Base-by-base conservation (phyloP, 306 rosid species). In the Benincasa hispida region DNA sequence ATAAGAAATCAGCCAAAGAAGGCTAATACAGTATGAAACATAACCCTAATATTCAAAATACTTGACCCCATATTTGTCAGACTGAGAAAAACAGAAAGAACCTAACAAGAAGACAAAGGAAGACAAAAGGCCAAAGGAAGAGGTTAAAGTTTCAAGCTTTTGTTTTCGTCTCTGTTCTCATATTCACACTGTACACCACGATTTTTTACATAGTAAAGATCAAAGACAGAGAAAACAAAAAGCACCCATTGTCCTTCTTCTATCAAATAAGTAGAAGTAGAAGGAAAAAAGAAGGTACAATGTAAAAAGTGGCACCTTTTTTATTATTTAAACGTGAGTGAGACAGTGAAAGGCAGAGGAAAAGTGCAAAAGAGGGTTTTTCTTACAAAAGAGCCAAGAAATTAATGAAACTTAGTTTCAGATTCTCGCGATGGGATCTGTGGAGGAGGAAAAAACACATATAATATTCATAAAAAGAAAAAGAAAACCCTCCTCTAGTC, bases 361-460 rank as follows among this genome's bases (percentile, higher is more conserved):
- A 59, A 78, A 79, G 58, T 0, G 51, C 28, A 83, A 78, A 62
- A 15, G 50, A 22, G 72, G 28, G 25, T 2, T 17, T 15, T 70
- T 6, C 5, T 32, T 76, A 28, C 79, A 61, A 30, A 47, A 76
- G 58, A 76, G 58, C 59, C 60, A 59, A 76, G 59, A 59, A 76
- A 48, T 21, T 51, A 50, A 66, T 34, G 51, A 54, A 21, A 27
- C 8, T 68, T n/a, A n/a, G n/a, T n/a, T 81, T 84, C 86, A 82
- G 89, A 84, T 89, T 77, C 85, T 77, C 84, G 55, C 77, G 48
- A 47, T 85, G 81, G 83, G 83, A 85, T 89, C 91, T 87, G 91
- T 77, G 81, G 85, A 83, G 78, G 78, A 85, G 83, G 85, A 81
- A 89, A 25, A 19, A 85, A 88, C 86, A 83, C 11, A 42, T 10